Conservation (phyloP, 345 rosid genomes). For the Syzygium aromaticum region DNA sequence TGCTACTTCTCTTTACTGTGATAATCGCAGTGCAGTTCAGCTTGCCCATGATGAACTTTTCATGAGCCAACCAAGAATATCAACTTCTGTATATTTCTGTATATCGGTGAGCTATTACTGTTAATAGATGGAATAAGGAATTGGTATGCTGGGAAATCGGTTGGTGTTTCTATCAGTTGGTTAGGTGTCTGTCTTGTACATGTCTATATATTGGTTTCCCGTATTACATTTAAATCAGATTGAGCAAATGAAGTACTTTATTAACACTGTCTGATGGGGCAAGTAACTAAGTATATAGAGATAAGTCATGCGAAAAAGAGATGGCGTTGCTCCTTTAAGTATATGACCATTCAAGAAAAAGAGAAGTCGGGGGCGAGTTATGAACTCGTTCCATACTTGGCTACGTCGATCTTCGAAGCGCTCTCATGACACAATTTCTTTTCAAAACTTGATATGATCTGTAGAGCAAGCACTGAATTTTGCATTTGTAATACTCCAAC, state of each 20-base stretch:
- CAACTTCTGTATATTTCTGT: neutral
- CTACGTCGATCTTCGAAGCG: neutral
- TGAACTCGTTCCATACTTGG: neutral
- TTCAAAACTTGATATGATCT: accelerated
- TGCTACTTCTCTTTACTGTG: neutral
- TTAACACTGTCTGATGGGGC: neutral
- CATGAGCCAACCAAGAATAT: neutral
- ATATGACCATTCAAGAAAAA: neutral
- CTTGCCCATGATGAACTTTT: neutral
- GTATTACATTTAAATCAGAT: neutral
- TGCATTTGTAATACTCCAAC: neutral
- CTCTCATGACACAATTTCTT: neutral
- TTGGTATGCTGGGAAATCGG: neutral
- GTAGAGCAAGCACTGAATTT: neutral
- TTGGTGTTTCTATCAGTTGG: neutral
- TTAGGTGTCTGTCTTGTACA: neutral
- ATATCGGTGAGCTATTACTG: neutral
- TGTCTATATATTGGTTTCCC: neutral
- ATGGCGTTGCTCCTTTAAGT: neutral
- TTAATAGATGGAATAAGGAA: neutral
- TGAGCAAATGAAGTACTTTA: neutral
- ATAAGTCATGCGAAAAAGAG: neutral
- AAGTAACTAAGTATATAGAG: neutral
- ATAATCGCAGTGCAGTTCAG: neutral
- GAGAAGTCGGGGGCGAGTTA: accelerated